These are phyloP conservation scores for Botrytis cinerea DNA, from an alignment of 2,329 filamentous ascomycete genomes.

Conservation along the genomic window DNA sequence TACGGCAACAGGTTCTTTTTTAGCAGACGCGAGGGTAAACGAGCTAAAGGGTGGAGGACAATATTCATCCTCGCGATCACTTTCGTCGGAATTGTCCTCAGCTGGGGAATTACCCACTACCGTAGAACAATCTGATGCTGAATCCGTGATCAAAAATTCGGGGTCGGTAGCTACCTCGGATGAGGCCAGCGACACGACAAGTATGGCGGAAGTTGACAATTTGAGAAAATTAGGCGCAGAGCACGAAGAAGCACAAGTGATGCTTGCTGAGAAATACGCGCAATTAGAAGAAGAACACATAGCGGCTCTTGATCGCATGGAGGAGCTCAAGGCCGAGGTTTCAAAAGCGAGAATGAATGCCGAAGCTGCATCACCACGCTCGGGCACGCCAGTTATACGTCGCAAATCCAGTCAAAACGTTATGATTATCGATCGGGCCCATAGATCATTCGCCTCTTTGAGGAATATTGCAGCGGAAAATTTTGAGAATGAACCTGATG, in stretches of 20 bases:
- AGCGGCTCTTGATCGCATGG: conserved; percentile 79
- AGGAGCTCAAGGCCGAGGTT: conserved; percentile 86
- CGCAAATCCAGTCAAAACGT: conserved; percentile 91
- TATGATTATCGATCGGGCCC: conserved; percentile 84
- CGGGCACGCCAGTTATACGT: conserved; percentile 77
- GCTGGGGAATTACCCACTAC: conserved; percentile 74
- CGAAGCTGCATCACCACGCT: conserved; percentile 54
- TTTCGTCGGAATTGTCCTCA: conserved; percentile 91
- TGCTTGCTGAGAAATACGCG: conserved; percentile 77
- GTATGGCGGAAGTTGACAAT: conserved; percentile 67
- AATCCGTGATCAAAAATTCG: conserved; percentile 48
- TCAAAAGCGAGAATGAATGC: conserved; percentile 69
- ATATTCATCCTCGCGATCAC: conserved; percentile 81
- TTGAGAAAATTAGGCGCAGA: conserved; percentile 71
- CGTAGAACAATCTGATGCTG: conserved; percentile 62
- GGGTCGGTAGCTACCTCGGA: conserved; percentile 34
- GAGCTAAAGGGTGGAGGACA: conserved; percentile 67
- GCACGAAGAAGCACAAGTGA: conserved; percentile 72
- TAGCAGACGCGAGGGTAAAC: conserved; percentile 73
- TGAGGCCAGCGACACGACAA: conserved; percentile 48
- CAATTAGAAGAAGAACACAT: conserved; percentile 81
- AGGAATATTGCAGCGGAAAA: conserved; percentile 86
- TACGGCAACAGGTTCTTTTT: conserved; percentile 73
- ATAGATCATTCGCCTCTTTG: conserved; percentile 85
- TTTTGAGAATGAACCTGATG: conserved; percentile 78